Percentiles rank a stretch among this genome's conserved stretches.
phyloP scores from a whole-genome alignment of 768 basidiomycete species.

The Melanogaster broomeanus region DNA sequence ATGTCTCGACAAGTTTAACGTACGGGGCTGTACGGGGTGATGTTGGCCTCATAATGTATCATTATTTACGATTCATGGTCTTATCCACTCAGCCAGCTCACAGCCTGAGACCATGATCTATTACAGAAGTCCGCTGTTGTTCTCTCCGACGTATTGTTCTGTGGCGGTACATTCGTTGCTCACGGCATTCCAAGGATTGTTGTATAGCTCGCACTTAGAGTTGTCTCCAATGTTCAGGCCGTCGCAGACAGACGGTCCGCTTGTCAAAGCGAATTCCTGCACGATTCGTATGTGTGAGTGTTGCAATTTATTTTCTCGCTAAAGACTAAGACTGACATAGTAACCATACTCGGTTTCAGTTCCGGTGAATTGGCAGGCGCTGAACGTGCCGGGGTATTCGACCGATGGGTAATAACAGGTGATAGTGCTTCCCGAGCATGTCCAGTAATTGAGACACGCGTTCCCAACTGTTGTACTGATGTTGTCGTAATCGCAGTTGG shows the following conservation, averaged over 20 bases:
- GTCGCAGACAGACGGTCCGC: constrained; percentile 2
- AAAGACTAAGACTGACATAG: background rate
- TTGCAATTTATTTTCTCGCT: background rate
- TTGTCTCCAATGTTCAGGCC: constrained; percentile 3
- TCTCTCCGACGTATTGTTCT: constrained; percentile 6
- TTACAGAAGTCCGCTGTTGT: constrained; percentile 6
- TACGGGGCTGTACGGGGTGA: too few species aligned
- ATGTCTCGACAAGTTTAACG: too few species aligned
- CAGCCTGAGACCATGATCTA: too few species aligned
- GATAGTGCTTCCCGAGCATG: constrained; percentile 3
- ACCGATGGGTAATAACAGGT: constrained; percentile 12
- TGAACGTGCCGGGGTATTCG: constrained; percentile 12
- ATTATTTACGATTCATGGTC: too few species aligned
- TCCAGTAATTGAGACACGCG: constrained; percentile 11
- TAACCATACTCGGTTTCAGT: background rate
- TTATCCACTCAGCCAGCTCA: too few species aligned
- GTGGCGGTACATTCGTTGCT: background rate
- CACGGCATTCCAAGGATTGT: constrained; percentile 5
- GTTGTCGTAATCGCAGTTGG: constrained; percentile 1
- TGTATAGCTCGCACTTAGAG: background rate
- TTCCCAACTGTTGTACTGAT: background rate
- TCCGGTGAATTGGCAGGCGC: background rate
- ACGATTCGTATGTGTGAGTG: too few species aligned
- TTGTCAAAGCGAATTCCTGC: background rate
- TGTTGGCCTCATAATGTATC: too few species aligned